Evolutionary conservation across 1,284 basidiomycete species (phyloP), one percentile per base, ranked within the genome.

Genomic region (Fomitiporia mediterranea): DNA sequence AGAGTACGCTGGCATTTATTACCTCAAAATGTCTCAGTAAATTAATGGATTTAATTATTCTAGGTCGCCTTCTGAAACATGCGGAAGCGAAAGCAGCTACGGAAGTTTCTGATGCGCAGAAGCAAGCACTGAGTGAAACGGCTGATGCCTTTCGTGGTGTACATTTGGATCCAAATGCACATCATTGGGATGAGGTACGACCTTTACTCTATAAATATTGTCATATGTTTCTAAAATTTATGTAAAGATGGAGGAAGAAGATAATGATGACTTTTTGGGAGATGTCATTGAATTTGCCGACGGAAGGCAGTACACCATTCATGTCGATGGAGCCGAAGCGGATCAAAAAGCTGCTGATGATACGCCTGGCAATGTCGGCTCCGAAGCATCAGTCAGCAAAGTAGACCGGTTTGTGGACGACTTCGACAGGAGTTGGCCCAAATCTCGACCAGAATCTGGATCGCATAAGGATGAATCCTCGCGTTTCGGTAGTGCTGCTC

Each of bases 261-360:
- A 96, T 61, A 90, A 94, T 57, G 91, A 93, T 65, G 90, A 92
- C 64, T 94, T 93, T 64, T 72, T 96, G 35, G 89, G 84, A 63
- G 90, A 87, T 39, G 87, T 94, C 38, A 91, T 97, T 64, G 93
- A 97, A 68, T 97, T 97, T 67, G 93, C 84, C 4, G 94, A 97
- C 67, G 93, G 93, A 4, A 82, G 86, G 46, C 89, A 91, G 67
- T 94, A 94, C 73, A 91, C 85, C 62, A 78, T 94, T 57, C 81
- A 85, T 60, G 70, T 82, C 6, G 74, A 78, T 15, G 69, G 66
- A 35, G 61, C 66, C 15, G 50, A 70, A 58, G 62, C 60, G 32
- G 63, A 64, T 17, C 28, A 46, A 9, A 34, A 46, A 35, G 44
- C 53, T 27, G 23, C 43, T 21, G 58, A 50, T 17, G 62, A 57